Evolutionary conservation across 2,329 filamentous ascomycete species (phyloP), one percentile per base, ranked within the genome.

Genomic region (Cercospora janseana): DNA sequence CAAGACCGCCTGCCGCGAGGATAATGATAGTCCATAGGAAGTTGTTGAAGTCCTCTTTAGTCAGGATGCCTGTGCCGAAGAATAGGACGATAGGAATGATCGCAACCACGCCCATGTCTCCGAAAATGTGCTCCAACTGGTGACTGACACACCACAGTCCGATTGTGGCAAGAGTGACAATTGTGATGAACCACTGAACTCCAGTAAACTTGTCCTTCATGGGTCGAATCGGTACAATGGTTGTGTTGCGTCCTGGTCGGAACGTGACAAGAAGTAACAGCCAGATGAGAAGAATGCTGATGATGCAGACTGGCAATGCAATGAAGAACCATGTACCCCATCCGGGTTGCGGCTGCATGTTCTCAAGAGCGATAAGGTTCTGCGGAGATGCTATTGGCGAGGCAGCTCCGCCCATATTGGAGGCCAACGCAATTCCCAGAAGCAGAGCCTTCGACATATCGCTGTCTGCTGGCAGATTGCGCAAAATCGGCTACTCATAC

Each of bases 21-120:
- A 98, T 97, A 71, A 98, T 96, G 70, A 98, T 98, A 15, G 94
- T 98, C 93, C 93, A 98, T 29, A 96, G 86, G 70, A 98, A 98
- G 70, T 98, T 98, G 76, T 98, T 98, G 69, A 98, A 98, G 72
- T 98, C 93, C 71, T 97, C 93, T 72, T 97, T 98, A 41, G 91
- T 97, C 24, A 98, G 77, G 59, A 97, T 92, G 8, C 93, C 93
- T 2, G 90, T 91, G 47, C 93, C 93, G 63, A 98, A 98, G 79
- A 98, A 98, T 32, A 96, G 77, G 3, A 95, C 87, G 44, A 98
- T 86, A 4, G 93, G 93, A 54, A 98, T 89, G 66, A 98, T 95
- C 51, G 93, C 94, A 32, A 98, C 87, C 46, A 98, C 91, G 46
- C 93, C 93, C 93, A 98, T 98, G 66, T 98, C 92, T 47, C 93